Conservation (phyloP, 768 basidiomycete species). For the Rhodotorula babjevae region DNA sequence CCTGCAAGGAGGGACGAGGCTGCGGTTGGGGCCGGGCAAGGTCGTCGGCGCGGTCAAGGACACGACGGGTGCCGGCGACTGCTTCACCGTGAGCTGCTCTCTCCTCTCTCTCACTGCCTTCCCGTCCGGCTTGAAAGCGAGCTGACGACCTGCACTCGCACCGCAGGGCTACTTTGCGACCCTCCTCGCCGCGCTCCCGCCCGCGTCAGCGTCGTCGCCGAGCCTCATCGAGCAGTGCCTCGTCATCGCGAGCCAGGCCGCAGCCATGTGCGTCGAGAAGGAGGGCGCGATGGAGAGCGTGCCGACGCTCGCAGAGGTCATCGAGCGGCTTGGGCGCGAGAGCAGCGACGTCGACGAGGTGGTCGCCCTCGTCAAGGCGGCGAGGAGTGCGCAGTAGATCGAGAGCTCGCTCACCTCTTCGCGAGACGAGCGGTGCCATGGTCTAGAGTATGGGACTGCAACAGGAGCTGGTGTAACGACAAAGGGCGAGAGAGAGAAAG, state of each 20-base stretch:
- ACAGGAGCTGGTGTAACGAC: too few species aligned
- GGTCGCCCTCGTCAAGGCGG: neutral
- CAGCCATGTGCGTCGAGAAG: slow-evolving; percentile 42
- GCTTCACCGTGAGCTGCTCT: slow-evolving; percentile 38
- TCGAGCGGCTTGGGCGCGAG: slow-evolving; percentile 13
- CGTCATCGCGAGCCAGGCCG: slow-evolving; percentile 34
- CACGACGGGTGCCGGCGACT: slow-evolving; percentile 46
- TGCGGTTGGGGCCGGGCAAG: slow-evolving; percentile 10
- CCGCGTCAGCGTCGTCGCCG: neutral
- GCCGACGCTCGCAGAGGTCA: slow-evolving; percentile 38
- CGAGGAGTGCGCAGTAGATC: neutral
- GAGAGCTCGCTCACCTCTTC: too few species aligned
- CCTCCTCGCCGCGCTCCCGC: slow-evolving; percentile 6
- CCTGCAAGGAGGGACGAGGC: neutral
- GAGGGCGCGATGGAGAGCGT: slow-evolving; percentile 45
- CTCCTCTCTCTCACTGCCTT: neutral
- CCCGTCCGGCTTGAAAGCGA: too few species aligned
- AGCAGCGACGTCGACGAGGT: neutral
- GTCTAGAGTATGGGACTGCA: neutral
- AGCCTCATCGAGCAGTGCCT: slow-evolving; percentile 10
- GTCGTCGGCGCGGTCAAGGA: slow-evolving; percentile 28
- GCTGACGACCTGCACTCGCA: neutral
- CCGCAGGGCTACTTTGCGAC: slow-evolving; percentile 36
- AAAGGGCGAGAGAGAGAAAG: too few species aligned
- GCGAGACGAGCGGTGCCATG: neutral